Percentiles rank a stretch among this genome's conserved stretches.
These are phyloP conservation scores for Corchorus capsularis DNA, from an alignment of 345 rosid genomes.

Conservation along the genomic window DNA sequence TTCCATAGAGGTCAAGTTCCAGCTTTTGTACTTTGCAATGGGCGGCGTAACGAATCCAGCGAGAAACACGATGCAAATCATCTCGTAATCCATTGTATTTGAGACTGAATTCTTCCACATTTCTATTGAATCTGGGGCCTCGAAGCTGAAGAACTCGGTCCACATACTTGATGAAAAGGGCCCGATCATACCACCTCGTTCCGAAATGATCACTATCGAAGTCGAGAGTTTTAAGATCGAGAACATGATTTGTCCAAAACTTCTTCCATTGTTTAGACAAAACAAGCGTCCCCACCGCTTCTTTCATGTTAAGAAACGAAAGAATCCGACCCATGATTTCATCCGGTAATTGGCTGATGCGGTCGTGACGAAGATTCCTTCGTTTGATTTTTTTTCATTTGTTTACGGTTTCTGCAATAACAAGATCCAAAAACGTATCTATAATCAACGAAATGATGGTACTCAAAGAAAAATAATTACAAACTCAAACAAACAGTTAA, in stretches of 20 bases:
- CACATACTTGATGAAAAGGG: neutral
- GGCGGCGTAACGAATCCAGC: neutral
- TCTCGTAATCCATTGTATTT: too few relatives aligned
- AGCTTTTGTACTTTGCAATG: neutral
- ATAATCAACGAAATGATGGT: too few relatives aligned
- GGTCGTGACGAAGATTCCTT: too few relatives aligned
- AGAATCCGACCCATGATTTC: neutral
- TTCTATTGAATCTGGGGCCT: too few relatives aligned
- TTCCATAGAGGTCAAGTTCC: neutral
- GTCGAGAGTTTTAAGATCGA: neutral
- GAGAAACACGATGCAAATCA: neutral
- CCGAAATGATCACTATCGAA: neutral
- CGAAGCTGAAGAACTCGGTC: neutral
- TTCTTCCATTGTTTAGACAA: slow-evolving; percentile 8
- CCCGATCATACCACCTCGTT: neutral
- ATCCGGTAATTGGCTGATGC: neutral
- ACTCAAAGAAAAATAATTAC: too few relatives aligned
- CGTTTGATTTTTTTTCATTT: too few relatives aligned
- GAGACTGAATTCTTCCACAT: neutral
- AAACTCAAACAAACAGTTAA: too few relatives aligned
- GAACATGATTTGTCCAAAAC: neutral
- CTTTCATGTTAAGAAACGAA: neutral
- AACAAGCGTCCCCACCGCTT: neutral
- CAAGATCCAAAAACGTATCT: too few relatives aligned
- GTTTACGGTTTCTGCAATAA: too few relatives aligned